Evolutionary conservation across 257 asterid species (phyloP), one percentile per base, ranked within the genome.

Genomic region (Echites panduratus): DNA sequence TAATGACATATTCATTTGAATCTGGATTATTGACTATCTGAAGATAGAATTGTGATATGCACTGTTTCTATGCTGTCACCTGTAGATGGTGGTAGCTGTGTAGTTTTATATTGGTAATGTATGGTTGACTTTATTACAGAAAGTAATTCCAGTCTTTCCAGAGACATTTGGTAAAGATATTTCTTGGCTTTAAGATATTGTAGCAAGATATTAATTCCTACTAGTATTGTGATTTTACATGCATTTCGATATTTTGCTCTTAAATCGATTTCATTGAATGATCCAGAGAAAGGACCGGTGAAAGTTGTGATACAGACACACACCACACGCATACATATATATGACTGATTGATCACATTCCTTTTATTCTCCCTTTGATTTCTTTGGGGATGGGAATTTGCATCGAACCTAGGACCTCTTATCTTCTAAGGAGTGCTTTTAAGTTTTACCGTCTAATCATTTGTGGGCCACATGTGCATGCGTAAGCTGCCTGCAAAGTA

Each of bases 1-100:
- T 95, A 69, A 6, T 70, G 69, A 71, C 80, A 38, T 65, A 29
- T 72, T 70, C 76, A 56, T 78, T 72, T 74, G 63, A 78, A 76
- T 17, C 77, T 81, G 67, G 65, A 48, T 70, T 75, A 71, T 47
- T 26, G 56, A 43, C 12, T 9, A 14, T 49, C 10, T 4, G 69
- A 20, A 16, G 26, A 29, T 10, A 12, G 35, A 58, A 27, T 14
- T 17, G 45, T 45, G 11, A 44, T 43, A 27, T 45, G 24, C 48
- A 8, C 38, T 27, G 4, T 62, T 45, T 22, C 9, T 44, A 7
- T 44, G 12, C 12, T 44, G 49, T 6, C 49, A 32, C 49, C 49
- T 44, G 44, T 41, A 41, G 9, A 41, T 41, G 44, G 44, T 7
- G n/a, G 29, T 32, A 17, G 14, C 12, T 70, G 22, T 22, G 14